A percentile compares a stretch with the other conserved stretches of the same genome.
Evolutionary conservation across 75 land plant genomes (phyloP).

Genomic region (Larix kaempferi): DNA sequence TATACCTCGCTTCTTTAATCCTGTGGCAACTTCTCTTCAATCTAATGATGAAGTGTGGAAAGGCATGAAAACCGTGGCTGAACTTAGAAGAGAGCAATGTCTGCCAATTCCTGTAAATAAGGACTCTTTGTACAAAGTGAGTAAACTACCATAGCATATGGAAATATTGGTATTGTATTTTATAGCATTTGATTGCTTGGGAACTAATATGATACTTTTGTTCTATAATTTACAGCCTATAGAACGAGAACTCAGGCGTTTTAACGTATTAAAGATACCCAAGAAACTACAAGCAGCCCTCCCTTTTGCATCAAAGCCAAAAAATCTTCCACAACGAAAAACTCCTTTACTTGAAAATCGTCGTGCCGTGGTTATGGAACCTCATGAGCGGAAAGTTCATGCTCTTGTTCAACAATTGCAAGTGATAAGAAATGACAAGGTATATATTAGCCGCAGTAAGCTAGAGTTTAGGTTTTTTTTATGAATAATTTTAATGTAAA

Average conservation of each 20-base stretch:
- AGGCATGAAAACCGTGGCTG: slow-evolving; percentile 96
- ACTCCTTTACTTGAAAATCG: slow-evolving; percentile 48
- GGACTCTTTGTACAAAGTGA: slow-evolving; percentile 90
- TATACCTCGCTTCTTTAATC: slow-evolving; percentile 77
- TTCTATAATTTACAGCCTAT: slow-evolving; percentile 45
- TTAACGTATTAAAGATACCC: slow-evolving; percentile 82
- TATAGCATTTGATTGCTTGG: neutral
- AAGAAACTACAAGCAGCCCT: slow-evolving; percentile 70
- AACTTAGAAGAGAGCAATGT: slow-evolving; percentile 68
- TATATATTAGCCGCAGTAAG: slow-evolving; percentile 14
- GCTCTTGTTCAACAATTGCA: slow-evolving; percentile 83
- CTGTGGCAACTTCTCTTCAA: slow-evolving; percentile 83
- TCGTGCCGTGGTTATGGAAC: slow-evolving; percentile 91
- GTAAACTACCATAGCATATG: neutral
- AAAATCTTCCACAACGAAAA: slow-evolving; percentile 44
- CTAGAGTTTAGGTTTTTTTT: neutral
- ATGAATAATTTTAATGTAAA: neutral
- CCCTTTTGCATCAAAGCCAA: slow-evolving; percentile 94
- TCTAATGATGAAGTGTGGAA: slow-evolving; percentile 73
- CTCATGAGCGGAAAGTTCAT: slow-evolving; percentile 74
- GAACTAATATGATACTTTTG: neutral
- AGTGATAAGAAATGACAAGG: slow-evolving; percentile 81
- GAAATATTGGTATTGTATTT: neutral
- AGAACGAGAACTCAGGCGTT: slow-evolving; percentile 73
- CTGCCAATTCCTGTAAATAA: slow-evolving; percentile 80